Evolutionary conservation across 1,139 yeast genomes (phyloP).

Genomic region (Candida labiduridarum): DNA sequence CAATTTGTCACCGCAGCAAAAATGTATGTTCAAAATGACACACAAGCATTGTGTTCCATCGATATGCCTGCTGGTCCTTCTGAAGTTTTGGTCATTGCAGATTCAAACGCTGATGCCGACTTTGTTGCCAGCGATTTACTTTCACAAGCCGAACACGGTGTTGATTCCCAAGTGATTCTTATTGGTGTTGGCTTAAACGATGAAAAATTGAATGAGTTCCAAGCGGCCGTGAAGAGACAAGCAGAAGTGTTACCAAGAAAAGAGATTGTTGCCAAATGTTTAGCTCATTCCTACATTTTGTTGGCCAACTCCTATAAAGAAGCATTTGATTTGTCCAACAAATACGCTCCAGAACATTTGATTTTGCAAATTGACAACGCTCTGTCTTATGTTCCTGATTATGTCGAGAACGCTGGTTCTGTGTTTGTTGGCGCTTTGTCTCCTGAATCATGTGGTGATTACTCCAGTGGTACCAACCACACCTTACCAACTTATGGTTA

Average conservation of each 20-base stretch:
- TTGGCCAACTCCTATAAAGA: conserved; percentile 67
- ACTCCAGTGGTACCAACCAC: conserved; percentile 96
- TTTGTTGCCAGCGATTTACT: conserved; percentile 94
- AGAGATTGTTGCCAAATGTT: conserved; percentile 88
- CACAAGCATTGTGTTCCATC: conserved; percentile 90
- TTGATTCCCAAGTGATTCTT: conserved; percentile 94
- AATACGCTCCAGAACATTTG: conserved; percentile 96
- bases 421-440: conserved; percentile 95
- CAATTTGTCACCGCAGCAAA: conserved; percentile 99
- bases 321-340: conserved; percentile 82
- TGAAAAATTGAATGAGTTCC: conserved; percentile 64
- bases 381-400: conserved; percentile 61
- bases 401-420: conserved; percentile 91
- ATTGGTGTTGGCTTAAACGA: conserved; percentile 75
- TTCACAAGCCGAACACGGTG: conserved; percentile 98
- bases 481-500: conserved; percentile 98
- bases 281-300: conserved; percentile 85
- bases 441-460: conserved; percentile 98
- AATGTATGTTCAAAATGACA: conserved; percentile 95
- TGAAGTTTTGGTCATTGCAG: conserved; percentile 94
- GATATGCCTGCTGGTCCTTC: conserved; percentile 99
- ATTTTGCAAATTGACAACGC: conserved; percentile 88
- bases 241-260: conserved; percentile 89
- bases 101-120: conserved; percentile 82
- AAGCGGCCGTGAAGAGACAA: conserved; percentile 80